These are phyloP conservation scores for Adansonia digitata DNA, from an alignment of 345 rosid species.

Conservation along the genomic window DNA sequence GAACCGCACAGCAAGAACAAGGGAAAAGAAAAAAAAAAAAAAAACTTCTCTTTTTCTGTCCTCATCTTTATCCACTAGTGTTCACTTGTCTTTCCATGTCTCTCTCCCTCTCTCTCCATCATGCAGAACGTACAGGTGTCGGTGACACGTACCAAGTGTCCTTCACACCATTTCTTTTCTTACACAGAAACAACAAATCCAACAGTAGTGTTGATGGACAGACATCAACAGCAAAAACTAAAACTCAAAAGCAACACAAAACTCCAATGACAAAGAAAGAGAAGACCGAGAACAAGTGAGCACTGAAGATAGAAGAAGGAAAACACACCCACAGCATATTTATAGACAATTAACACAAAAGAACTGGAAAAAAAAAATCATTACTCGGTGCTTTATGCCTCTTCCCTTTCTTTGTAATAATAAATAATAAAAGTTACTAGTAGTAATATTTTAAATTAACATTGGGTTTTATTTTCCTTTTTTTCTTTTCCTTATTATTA, in stretches of 20 bases:
- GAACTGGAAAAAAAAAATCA: neutral
- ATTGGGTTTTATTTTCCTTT: neutral
- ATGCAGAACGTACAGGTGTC: constrained; percentile 53
- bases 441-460: no score
- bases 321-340: neutral
- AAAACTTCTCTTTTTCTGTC: neutral
- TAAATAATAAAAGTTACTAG: no score
- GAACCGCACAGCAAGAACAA: neutral
- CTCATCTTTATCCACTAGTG: neutral
- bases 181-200: neutral
- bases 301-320: neutral
- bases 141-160: constrained; percentile 24
- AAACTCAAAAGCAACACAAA: neutral
- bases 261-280: no score
- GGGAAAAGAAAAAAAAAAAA: neutral
- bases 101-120: constrained; percentile 29
- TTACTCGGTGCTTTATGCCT: no score
- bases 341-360: neutral
- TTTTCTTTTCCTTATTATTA: no score
- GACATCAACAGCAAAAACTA: neutral
- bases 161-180: constrained; percentile 5
- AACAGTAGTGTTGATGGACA: neutral
- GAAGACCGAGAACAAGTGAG: neutral
- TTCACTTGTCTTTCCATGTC: constrained; percentile 5
- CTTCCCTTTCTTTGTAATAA: no score